These are phyloP conservation scores for Verbena officinalis DNA, from an alignment of 257 asterid genomes.

Conservation along the genomic window DNA sequence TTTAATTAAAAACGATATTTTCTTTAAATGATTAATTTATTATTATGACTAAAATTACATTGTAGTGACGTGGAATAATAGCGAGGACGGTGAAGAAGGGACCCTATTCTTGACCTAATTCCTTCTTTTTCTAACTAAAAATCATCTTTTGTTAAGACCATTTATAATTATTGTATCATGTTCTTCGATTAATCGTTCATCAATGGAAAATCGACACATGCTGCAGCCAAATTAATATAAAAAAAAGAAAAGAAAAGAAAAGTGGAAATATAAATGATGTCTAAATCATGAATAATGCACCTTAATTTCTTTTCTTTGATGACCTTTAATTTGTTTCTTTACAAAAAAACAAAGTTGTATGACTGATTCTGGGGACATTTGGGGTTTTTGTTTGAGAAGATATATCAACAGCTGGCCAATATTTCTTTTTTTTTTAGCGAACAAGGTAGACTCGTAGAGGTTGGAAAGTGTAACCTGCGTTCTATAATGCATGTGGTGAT, in stretches of 20 bases:
- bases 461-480: too few relatives aligned
- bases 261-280: neutral
- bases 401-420: slow-evolving; percentile 39
- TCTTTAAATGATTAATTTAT: too few relatives aligned
- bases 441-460: too few relatives aligned
- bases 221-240: slow-evolving; percentile 34
- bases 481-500: too few relatives aligned
- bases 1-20: too few relatives aligned
- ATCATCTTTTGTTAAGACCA: slow-evolving; percentile 10
- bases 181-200: slow-evolving; percentile 23
- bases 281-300: slow-evolving; percentile 31
- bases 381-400: slow-evolving; percentile 19
- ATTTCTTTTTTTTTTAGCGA: neutral
- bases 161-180: slow-evolving; percentile 30
- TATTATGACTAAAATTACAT: too few relatives aligned
- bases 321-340: neutral
- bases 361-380: slow-evolving; percentile 14
- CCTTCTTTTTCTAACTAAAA: neutral
- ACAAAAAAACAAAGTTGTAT: neutral
- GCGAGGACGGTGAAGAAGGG: neutral
- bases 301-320: neutral
- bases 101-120: slow-evolving; percentile 23
- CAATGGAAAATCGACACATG: slow-evolving; percentile 13
- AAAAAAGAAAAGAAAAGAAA: neutral
- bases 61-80: slow-evolving; percentile 22